phyloP scores from a whole-genome alignment of 1,284 basidiomycete genomes.

The Cutaneotrichosporon cavernicola region DNA sequence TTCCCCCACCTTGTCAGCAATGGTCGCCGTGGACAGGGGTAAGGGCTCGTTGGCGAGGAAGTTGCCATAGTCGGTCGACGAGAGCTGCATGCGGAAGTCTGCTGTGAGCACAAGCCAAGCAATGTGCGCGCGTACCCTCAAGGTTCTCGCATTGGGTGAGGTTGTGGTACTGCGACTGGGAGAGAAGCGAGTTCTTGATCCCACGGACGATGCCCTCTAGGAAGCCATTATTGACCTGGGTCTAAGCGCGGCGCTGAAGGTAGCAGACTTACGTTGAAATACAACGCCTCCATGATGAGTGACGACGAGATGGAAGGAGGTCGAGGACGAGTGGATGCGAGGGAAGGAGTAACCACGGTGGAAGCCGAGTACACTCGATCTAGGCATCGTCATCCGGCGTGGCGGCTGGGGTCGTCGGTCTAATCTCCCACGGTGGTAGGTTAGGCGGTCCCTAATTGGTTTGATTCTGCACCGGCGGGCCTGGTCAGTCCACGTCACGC shows the following conservation, averaged over 20 bases:
- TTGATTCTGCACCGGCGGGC: slow-evolving; percentile 1
- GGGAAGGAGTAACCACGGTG: neutral
- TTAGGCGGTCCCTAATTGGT: neutral
- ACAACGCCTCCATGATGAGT: slow-evolving; percentile 71
- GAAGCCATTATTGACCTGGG: slow-evolving; percentile 74
- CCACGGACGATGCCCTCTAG: slow-evolving; percentile 92
- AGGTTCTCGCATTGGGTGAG: slow-evolving; percentile 96
- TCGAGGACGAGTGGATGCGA: neutral
- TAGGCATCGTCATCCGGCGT: neutral
- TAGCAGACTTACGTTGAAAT: slow-evolving; percentile 69
- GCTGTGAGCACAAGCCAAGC: slow-evolving; percentile 4
- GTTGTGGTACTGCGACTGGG: slow-evolving; percentile 85
- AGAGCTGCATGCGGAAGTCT: slow-evolving; percentile 92
- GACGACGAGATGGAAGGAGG: neutral
- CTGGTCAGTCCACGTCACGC: slow-evolving; percentile 7
- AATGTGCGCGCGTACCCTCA: slow-evolving; percentile 66
- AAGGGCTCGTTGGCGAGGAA: slow-evolving; percentile 95
- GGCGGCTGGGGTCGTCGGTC: neutral
- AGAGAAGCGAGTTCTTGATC: slow-evolving; percentile 89
- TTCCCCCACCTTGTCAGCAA: slow-evolving; percentile 69
- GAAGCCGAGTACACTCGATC: neutral
- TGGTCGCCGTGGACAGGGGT: slow-evolving; percentile 92
- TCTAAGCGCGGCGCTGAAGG: slow-evolving; percentile 20
- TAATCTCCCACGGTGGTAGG: neutral
- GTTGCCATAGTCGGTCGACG: slow-evolving; percentile 96